A percentile compares a stretch with the other conserved stretches of the same genome.
Evolutionary conservation across 75 land plant genomes (phyloP).

Genomic region (Sequoia sempervirens): DNA sequence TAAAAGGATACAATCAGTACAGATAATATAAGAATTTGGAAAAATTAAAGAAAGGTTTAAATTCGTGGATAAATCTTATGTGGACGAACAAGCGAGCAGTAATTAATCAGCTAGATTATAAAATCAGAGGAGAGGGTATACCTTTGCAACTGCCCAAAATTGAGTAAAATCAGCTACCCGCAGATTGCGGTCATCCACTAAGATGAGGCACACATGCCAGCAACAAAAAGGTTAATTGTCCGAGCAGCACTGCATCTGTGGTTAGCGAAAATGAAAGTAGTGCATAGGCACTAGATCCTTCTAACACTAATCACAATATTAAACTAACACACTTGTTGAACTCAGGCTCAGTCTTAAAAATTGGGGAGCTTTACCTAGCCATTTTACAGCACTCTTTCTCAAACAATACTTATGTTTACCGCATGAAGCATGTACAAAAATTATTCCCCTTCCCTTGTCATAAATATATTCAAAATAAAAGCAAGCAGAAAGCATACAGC

Average conservation of each 20-base stretch:
- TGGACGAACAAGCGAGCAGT: neutral
- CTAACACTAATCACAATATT: constrained; percentile 13
- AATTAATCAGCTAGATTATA: constrained; percentile 10
- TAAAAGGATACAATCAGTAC: neutral
- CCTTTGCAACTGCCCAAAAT: constrained; percentile 95
- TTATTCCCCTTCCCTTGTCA: neutral
- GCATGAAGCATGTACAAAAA: neutral
- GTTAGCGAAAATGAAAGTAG: constrained; percentile 63
- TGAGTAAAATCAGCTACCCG: constrained; percentile 98
- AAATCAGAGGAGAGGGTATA: constrained; percentile 42
- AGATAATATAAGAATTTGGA: neutral
- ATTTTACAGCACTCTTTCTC: neutral
- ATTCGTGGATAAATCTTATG: constrained; percentile 1
- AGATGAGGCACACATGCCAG: constrained; percentile 83
- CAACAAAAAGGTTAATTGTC: constrained; percentile 71
- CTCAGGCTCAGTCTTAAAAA: neutral
- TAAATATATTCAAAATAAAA: neutral
- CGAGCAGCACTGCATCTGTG: constrained; percentile 74
- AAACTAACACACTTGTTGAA: constrained; percentile 23
- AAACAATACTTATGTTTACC: neutral
- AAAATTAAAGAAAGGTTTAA: neutral
- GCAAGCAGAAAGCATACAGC: neutral
- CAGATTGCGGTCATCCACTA: constrained; percentile 99
- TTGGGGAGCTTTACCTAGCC: neutral
- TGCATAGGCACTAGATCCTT: constrained; percentile 31